Evolutionary conservation across 352 stramenopile species (phyloP).

Genomic region (Globisporangium abappressorium): DNA sequence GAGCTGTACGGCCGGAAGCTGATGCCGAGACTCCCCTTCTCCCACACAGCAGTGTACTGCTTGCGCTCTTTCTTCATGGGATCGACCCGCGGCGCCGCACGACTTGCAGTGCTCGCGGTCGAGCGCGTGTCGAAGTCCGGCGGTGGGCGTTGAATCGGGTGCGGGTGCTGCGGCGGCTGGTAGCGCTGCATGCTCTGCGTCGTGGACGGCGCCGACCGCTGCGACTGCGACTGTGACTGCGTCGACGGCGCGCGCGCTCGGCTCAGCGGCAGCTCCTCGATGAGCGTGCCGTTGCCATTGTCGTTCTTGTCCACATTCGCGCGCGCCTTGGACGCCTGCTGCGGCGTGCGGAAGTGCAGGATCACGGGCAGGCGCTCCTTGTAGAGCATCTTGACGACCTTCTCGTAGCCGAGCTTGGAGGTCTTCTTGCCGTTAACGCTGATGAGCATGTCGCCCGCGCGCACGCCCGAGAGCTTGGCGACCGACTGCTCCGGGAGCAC

Average conservation of each 20-base stretch:
- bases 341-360: conserved; percentile 69
- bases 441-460: conserved; percentile 67
- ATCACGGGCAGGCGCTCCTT: conserved; percentile 72
- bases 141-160: conserved; percentile 12
- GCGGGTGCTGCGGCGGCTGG: conserved; percentile 1
- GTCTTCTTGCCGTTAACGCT: conserved; percentile 80
- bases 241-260: conserved; percentile 1
- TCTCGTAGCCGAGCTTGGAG: conserved; percentile 69
- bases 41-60: conserved; percentile 76
- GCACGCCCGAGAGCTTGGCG: conserved; percentile 66
- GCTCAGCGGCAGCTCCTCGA: conserved; percentile 5
- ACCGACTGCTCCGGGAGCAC: conserved; percentile 71
- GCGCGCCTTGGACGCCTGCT: conserved; percentile 12
- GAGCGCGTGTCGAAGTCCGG: conserved; percentile 20
- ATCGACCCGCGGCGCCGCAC: conserved; percentile 21
- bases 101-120: conserved; percentile 23
- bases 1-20: conserved; percentile 69
- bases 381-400: conserved; percentile 76
- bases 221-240: not conserved
- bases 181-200: conserved; percentile 12
- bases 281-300: conserved; percentile 10
- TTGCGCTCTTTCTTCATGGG: conserved; percentile 35
- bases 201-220: conserved; percentile 8
- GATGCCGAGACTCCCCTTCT: conserved; percentile 61
- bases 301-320: conserved; percentile 20